Evolutionary conservation across 192 early-diverging fungal genomes (phyloP), one percentile per base, ranked within the genome.

Genomic region (Coemansia javaensis): DNA sequence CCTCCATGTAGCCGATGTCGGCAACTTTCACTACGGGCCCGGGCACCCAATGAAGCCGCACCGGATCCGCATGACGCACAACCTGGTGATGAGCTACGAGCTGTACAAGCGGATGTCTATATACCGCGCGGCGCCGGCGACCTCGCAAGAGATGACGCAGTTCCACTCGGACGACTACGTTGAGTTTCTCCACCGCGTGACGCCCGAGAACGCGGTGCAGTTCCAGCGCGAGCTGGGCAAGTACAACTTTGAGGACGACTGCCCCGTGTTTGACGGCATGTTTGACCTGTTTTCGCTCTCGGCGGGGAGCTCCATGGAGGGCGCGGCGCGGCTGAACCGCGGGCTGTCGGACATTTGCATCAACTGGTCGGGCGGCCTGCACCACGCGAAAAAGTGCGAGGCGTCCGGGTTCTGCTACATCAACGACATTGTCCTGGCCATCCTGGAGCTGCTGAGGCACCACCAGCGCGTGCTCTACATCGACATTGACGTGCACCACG

Each of bases 11-110:
- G 69, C 69, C 32, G 69, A 85, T 34, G 80, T 92, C 38, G 89
- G 89, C 13, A 74, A 85, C 52, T 97, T 86, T 59, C 90, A 91
- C 63, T 97, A 93, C 76, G 92, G 90, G 30, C 79, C 82, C 44
- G 91, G 90, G 14, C 97, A 99, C 63, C 90, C 91, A 4, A 99
- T 99, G 97, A 99, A 99, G 66, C 97, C 97, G 5, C 85, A 92
- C 30, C 81, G 97, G 50, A 89, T 99, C 47, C 89, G 89, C 52
- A 88, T 99, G 80, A 90, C 91, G 7, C 93, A 99, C 65, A 91
- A 93, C 63, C 73, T 99, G 46, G 90, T 99, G 16, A 81, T 94
- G 60, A 91, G 87, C 53, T 99, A 99, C 68, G 93, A 91, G 15
- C 80, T 99, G 37, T 87, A 94, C 52, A 93, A 96, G 63, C 86